Percentiles rank a stretch among this genome's conserved stretches.
phyloP scores from a whole-genome alignment of 2,329 filamentous ascomycete species.

The Magnaporthiopsis incrustans region DNA sequence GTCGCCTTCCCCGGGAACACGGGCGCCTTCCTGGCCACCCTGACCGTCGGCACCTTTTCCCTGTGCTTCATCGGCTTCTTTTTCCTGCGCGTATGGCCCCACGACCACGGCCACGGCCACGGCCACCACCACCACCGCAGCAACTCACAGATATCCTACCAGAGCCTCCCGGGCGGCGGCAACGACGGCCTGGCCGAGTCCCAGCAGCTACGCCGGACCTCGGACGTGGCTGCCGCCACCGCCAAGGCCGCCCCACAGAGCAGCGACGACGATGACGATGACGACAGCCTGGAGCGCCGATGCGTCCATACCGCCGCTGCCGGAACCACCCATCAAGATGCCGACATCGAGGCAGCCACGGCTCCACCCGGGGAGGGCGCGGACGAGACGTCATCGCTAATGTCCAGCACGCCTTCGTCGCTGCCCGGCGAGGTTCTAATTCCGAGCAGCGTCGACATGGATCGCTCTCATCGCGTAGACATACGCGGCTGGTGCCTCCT shows the following conservation, averaged over 20 bases:
- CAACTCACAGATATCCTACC: slow-evolving; percentile 38
- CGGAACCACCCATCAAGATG: background rate
- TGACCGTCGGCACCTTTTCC: slow-evolving; percentile 70
- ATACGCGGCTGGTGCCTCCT: slow-evolving; percentile 77
- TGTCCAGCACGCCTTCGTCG: slow-evolving; percentile 49
- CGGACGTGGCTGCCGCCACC: slow-evolving; percentile 32
- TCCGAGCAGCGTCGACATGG: slow-evolving; percentile 58
- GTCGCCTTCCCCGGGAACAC: slow-evolving; percentile 78
- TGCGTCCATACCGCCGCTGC: background rate
- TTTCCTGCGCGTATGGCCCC: slow-evolving; percentile 70
- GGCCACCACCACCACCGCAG: slow-evolving; percentile 22
- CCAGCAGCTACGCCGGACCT: slow-evolving; percentile 32
- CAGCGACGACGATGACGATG: background rate
- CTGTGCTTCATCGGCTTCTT: slow-evolving; percentile 73
- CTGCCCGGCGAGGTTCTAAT: slow-evolving; percentile 42
- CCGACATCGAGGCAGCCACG: slow-evolving; percentile 8
- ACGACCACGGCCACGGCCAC: slow-evolving; percentile 17
- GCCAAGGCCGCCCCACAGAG: slow-evolving; percentile 25
- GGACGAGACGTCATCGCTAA: slow-evolving; percentile 74
- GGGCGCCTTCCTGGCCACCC: slow-evolving; percentile 68
- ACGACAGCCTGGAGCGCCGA: slow-evolving; percentile 3
- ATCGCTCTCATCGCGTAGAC: slow-evolving; percentile 77
- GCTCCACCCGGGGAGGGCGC: slow-evolving; percentile 15
- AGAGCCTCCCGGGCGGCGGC: slow-evolving; percentile 36
- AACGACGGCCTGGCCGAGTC: slow-evolving; percentile 24